Percentiles rank a stretch among this genome's conserved stretches.
Conservation (phyloP, 768 basidiomycete genomes). For the Tylopilus rubrobrunneus region DNA sequence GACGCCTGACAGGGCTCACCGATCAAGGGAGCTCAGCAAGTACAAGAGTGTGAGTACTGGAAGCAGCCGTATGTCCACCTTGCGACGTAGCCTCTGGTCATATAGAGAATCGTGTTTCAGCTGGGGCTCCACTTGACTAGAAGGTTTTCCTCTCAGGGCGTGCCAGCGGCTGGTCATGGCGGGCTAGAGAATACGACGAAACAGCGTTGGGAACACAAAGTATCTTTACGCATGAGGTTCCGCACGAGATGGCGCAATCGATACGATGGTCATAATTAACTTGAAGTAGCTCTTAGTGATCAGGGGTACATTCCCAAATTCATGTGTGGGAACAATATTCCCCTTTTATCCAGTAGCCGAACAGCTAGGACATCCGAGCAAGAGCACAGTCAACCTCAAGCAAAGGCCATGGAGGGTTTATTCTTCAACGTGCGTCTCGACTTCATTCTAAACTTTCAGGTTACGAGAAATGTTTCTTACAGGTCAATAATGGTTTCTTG, state of each 20-base stretch:
- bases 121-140: constrained; percentile 1
- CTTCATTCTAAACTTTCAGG: neutral
- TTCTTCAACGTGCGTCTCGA: constrained; percentile 72
- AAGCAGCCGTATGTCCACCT: constrained; percentile 33
- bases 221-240: too few relatives aligned
- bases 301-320: neutral
- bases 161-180: constrained; percentile 10
- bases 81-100: constrained; percentile 29
- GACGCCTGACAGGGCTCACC: constrained; percentile 20
- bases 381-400: constrained; percentile 2
- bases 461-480: constrained; percentile 20
- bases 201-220: neutral
- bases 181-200: neutral
- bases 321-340: constrained; percentile 19
- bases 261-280: too few relatives aligned
- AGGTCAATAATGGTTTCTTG: constrained; percentile 74
- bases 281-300: too few relatives aligned
- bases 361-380: neutral
- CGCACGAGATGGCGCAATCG: too few relatives aligned
- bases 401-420: constrained; percentile 72
- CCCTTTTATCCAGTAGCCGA: constrained; percentile 10
- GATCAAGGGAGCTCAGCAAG: constrained; percentile 40
- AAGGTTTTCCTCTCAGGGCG: neutral
- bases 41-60: constrained; percentile 40
- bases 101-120: constrained; percentile 1